Conservation (phyloP, 305 asterid genomes). For the Fraxinus sp. region DNA sequence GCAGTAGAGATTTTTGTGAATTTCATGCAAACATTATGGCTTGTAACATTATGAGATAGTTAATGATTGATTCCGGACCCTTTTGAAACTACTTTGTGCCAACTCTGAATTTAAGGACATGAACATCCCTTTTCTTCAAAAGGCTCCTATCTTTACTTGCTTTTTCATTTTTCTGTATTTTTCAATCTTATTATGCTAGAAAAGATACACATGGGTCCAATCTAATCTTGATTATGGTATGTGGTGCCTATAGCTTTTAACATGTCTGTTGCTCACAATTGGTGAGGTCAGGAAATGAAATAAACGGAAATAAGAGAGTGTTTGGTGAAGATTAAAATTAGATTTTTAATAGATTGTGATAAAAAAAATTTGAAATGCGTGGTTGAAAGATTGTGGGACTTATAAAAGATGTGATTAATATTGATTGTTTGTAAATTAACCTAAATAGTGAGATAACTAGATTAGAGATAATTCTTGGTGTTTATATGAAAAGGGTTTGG, state of each 20-base stretch:
- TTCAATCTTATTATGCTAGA: not conserved
- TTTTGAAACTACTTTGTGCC: conserved; percentile 16
- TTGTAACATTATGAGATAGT: not conserved
- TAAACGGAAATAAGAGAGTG: not conserved
- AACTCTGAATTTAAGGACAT: conserved; percentile 13
- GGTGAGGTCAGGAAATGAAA: not conserved
- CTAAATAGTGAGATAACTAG: not conserved
- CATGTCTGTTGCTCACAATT: not conserved
- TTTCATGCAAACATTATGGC: conserved; percentile 18
- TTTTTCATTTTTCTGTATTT: not conserved
- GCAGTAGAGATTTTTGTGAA: not conserved
- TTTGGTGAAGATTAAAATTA: too few relatives aligned
- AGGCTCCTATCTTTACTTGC: not conserved
- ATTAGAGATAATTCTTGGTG: not conserved
- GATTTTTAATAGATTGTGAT: too few relatives aligned
- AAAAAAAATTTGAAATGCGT: too few relatives aligned
- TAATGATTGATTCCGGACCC: conserved; percentile 26
- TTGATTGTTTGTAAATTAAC: too few relatives aligned
- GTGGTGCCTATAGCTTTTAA: not conserved
- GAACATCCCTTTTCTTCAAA: not conserved
- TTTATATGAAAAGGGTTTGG: not conserved
- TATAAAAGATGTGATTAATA: too few relatives aligned
- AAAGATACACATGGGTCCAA: not conserved
- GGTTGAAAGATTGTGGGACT: too few relatives aligned
- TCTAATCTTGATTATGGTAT: not conserved